Conservation (phyloP, 768 basidiomycete species). For the Fibroporia radiculosa region DNA sequence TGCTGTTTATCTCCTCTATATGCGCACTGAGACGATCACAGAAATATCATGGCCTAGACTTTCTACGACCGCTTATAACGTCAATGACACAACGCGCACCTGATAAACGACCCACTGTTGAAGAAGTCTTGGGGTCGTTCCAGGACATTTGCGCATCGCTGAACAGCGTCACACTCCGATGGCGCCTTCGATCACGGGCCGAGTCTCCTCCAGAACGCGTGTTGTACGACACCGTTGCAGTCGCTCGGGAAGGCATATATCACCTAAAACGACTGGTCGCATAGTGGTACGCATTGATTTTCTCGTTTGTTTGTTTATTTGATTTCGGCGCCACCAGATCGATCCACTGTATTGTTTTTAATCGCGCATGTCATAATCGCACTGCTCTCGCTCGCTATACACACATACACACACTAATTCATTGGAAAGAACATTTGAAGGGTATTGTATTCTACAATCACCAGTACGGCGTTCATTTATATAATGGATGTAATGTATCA, state of each 20-base stretch:
- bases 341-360: too few species aligned
- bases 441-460: too few species aligned
- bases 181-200: conserved; percentile 7
- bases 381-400: too few species aligned
- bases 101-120: conserved; percentile 3
- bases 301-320: too few species aligned
- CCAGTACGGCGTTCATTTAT: too few species aligned
- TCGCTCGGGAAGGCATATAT: conserved; percentile 11
- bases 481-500: too few species aligned
- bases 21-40: background rate
- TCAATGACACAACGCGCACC: conserved; percentile 10
- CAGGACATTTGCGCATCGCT: background rate
- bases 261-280: conserved; percentile 6
- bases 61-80: conserved; percentile 10
- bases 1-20: conserved; percentile 1
- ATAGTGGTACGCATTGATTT: too few species aligned
- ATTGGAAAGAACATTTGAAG: too few species aligned
- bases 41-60: conserved; percentile 7
- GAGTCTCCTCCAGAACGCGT: conserved; percentile 9
- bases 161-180: background rate
- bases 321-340: too few species aligned
- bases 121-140: conserved; percentile 3
- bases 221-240: conserved; percentile 13
- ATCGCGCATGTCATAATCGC: too few species aligned
- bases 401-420: too few species aligned